Percentiles rank a stretch among this genome's conserved stretches.
Conservation (phyloP, 2,329 filamentous ascomycete genomes). For the Alternaria sp. region DNA sequence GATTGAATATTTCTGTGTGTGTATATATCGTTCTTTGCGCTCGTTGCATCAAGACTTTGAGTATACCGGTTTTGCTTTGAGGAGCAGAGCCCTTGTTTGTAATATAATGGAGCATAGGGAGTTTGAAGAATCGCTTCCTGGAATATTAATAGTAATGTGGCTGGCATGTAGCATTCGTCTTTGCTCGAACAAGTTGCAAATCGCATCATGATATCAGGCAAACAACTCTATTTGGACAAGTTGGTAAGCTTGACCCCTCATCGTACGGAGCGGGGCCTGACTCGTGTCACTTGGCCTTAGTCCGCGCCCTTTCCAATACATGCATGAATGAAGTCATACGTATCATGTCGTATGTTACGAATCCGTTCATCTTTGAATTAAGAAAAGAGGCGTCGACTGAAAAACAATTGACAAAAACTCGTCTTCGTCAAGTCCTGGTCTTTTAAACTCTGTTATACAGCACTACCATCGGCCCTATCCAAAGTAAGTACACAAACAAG, state of each 20-base stretch:
- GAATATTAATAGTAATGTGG: conserved; percentile 7
- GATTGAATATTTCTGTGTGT: conserved; percentile 8
- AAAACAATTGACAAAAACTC: too few species aligned
- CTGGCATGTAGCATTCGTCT: background rate
- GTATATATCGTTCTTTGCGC: conserved; percentile 18
- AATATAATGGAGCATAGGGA: conserved; percentile 8
- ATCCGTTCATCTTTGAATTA: background rate
- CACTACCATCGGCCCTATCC: too few species aligned
- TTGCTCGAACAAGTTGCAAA: background rate
- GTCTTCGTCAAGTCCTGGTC: too few species aligned
- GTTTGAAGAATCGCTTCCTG: conserved; percentile 1
- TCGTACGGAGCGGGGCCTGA: background rate
- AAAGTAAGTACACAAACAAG: too few species aligned
- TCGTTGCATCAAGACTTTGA: conserved; percentile 17
- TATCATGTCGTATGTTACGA: too few species aligned
- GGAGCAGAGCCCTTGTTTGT: conserved; percentile 6
- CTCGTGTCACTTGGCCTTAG: background rate
- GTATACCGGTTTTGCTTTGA: background rate
- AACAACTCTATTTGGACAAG: background rate
- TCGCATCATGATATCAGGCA: background rate
- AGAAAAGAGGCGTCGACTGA: background rate
- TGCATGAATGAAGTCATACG: background rate
- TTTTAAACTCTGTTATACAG: too few species aligned
- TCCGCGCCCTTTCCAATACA: background rate
- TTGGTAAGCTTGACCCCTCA: conserved; percentile 1